These are phyloP conservation scores for Sorghum bicolor DNA, from an alignment of 176 grass and related monocot genomes.

Conservation along the genomic window DNA sequence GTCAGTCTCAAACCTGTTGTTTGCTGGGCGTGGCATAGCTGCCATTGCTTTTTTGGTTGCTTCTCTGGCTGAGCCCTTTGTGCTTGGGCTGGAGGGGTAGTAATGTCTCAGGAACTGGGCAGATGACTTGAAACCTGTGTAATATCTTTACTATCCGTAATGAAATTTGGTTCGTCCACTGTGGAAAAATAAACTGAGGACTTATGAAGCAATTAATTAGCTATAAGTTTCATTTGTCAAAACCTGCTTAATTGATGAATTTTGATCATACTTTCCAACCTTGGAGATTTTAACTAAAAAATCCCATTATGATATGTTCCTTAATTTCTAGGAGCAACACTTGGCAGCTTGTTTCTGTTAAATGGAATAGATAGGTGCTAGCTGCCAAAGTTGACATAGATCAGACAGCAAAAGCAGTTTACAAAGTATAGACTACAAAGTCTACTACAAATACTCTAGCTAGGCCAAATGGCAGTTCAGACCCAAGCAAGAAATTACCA, in stretches of 20 bases:
- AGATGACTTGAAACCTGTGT: neutral
- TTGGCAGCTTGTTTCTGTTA: neutral
- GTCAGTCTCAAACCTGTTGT: neutral
- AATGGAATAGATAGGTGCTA: no score
- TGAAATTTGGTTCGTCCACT: neutral
- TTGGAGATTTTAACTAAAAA: neutral
- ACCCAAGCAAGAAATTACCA: neutral
- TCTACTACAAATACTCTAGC: neutral
- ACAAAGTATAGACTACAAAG: neutral
- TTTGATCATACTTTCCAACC: neutral
- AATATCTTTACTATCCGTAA: neutral
- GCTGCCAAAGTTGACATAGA: neutral
- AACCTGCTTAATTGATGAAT: neutral
- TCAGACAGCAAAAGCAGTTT: neutral
- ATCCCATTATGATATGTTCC: neutral
- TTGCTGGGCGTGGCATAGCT: neutral
- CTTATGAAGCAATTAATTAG: neutral
- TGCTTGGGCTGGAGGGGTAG: no score
- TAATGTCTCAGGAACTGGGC: no score
- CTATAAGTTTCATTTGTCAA: conserved; percentile 4
- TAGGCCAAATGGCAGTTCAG: neutral
- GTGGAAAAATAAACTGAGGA: neutral
- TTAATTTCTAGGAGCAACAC: neutral
- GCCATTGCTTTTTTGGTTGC: neutral
- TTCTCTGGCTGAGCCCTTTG: no score